Percentiles rank a stretch among this genome's conserved stretches.
Conservation (phyloP, 2,329 filamentous ascomycete species). For the Coniella lustricola region DNA sequence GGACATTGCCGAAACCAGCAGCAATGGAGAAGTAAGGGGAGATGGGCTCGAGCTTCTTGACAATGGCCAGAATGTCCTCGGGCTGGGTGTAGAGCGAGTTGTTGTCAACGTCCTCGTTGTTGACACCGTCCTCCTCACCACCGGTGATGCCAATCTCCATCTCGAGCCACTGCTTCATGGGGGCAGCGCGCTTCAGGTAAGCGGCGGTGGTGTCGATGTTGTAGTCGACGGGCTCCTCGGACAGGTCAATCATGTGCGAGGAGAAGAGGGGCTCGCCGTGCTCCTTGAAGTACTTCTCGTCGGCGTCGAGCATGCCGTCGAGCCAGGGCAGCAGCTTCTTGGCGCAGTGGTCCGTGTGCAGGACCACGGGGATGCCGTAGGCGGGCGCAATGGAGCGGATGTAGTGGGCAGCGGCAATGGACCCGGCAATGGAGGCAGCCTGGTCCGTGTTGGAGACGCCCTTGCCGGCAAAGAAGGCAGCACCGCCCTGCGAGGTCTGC, state of each 20-base stretch:
- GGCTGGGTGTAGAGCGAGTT: slow-evolving; percentile 96
- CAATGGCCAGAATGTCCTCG: slow-evolving; percentile 89
- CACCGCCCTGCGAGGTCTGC: slow-evolving; percentile 88
- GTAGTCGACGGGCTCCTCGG: slow-evolving; percentile 81
- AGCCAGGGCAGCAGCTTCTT: slow-evolving; percentile 99
- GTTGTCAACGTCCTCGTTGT: slow-evolving; percentile 98
- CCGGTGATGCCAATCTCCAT: slow-evolving; percentile 96
- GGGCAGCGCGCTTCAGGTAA: slow-evolving; percentile 89
- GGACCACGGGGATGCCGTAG: slow-evolving; percentile 85
- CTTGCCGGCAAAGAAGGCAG: slow-evolving; percentile 89
- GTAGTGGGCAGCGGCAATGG: slow-evolving; percentile 86
- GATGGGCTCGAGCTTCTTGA: slow-evolving; percentile 77
- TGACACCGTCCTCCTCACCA: slow-evolving; percentile 96
- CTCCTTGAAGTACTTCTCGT: slow-evolving; percentile 92
- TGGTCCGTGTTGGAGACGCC: slow-evolving; percentile 77
- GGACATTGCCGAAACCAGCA: slow-evolving; percentile 96
- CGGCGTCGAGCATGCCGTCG: slow-evolving; percentile 89
- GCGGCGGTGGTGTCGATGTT: slow-evolving; percentile 89
- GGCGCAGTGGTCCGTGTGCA: slow-evolving; percentile 97
- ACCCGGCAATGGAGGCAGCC: slow-evolving; percentile 79
- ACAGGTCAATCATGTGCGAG: slow-evolving; percentile 97
- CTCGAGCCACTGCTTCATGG: slow-evolving; percentile 99
- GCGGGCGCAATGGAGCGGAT: slow-evolving; percentile 79
- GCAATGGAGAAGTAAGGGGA: slow-evolving; percentile 97
- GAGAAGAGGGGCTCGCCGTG: slow-evolving; percentile 90